A percentile compares a stretch with the other conserved stretches of the same genome.
phyloP scores from a whole-genome alignment of 345 rosid genomes.

The Pistacia vera region DNA sequence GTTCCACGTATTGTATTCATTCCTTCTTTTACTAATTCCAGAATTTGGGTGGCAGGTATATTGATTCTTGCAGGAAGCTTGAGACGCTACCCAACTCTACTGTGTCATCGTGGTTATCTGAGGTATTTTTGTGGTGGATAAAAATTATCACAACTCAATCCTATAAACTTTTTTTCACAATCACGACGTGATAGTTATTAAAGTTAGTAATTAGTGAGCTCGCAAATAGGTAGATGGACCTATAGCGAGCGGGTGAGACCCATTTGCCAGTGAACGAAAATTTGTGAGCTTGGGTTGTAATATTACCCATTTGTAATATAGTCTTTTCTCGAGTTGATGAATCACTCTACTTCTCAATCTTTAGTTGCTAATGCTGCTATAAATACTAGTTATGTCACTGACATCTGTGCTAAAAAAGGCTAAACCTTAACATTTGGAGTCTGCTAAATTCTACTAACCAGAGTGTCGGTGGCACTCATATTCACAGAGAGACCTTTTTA shows the following conservation, averaged over 20 bases:
- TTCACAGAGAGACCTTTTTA: too few relatives aligned
- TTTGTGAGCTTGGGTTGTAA: too few relatives aligned
- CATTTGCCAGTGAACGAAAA: too few relatives aligned
- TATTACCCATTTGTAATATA: neutral
- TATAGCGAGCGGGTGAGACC: too few relatives aligned
- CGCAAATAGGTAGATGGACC: too few relatives aligned
- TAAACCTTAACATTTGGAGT: too few relatives aligned
- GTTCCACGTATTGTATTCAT: neutral
- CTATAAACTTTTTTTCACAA: too few relatives aligned
- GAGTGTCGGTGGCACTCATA: too few relatives aligned
- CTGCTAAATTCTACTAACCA: too few relatives aligned
- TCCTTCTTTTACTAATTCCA: neutral
- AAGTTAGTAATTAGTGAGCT: too few relatives aligned
- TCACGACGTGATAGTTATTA: too few relatives aligned
- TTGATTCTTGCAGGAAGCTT: constrained; percentile 45
- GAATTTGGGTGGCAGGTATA: constrained; percentile 34
- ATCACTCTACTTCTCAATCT: neutral
- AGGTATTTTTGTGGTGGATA: constrained; percentile 28
- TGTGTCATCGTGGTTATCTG: constrained; percentile 40
- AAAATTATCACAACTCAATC: too few relatives aligned
- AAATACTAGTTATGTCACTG: neutral
- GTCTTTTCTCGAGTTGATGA: neutral
- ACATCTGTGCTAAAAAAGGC: neutral
- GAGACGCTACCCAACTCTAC: constrained; percentile 35
- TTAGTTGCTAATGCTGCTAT: neutral